Evolutionary conservation across 1,284 basidiomycete species (phyloP), one percentile per base, ranked within the genome.

Genomic region (Anthracocystis setariae): DNA sequence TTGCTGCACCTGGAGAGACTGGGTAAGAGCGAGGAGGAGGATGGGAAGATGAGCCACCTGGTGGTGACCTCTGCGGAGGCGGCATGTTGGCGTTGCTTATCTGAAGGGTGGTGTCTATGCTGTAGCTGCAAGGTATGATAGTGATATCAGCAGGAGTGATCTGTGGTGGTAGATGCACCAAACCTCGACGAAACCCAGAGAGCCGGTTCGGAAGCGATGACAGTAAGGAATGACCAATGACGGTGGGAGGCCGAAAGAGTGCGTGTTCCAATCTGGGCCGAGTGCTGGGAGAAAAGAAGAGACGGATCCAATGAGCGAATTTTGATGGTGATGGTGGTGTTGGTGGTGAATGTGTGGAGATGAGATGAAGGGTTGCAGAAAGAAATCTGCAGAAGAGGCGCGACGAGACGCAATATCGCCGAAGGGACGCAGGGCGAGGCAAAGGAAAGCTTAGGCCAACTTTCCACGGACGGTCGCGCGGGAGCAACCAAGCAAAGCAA

Each of bases 51-150:
- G 64, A 61, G 15, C 47, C 64, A 9, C 64, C 64, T 9, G 57
- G 57, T 10, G 64, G 64, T 17, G 64, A 69, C 17, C 60, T 46
- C 29, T 69, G 66, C 23, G 65, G 54, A 20, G 65, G 65, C 33
- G 56, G 56, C 46, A 48, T 68, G 21, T 20, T 45, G 21, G 35
- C 17, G 33, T n/a, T 38, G 8, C 38, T 5, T 9, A 5, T 3
- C 18, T 5, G n/a, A 17, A 23, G 8, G 23, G 4, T 1, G 2
- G 2, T 7, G 12, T 27, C 32, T 17, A 18, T 24, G 37, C 21
- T 49, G 46, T n/a, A 3, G 33, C 24, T 33, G 29, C 8, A 37
- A n/a, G 35, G 17, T 37, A 17, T 5, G 15, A 37, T 17, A 17
- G 5, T 37, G 35, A n/a, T 7, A 37, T 15, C 35, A n/a, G 15